Evolutionary conservation across 148 eudicot genomes (phyloP).

Genomic region (Oxyria digyna): DNA sequence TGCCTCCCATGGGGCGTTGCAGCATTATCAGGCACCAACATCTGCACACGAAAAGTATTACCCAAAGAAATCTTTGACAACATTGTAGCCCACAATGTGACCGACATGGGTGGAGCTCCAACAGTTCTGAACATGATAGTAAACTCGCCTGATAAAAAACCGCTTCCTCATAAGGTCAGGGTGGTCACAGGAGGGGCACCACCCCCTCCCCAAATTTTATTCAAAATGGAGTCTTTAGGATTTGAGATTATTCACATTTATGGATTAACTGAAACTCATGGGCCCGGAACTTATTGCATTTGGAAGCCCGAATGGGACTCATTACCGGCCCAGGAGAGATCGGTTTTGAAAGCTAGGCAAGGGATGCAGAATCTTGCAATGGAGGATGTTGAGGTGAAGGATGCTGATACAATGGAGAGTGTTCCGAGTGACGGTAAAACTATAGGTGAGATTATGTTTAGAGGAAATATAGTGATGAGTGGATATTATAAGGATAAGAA

Average conservation of each 20-base stretch:
- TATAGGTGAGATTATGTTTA: slow-evolving; percentile 51
- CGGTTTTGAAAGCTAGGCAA: slow-evolving; percentile 39
- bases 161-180: slow-evolving; percentile 36
- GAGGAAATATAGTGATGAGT: slow-evolving; percentile 69
- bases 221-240: slow-evolving; percentile 50
- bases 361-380: slow-evolving; percentile 45
- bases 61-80: slow-evolving; percentile 38
- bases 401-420: slow-evolving; percentile 41
- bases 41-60: slow-evolving; percentile 44
- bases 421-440: slow-evolving; percentile 38
- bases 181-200: slow-evolving; percentile 55
- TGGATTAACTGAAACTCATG: slow-evolving; percentile 58
- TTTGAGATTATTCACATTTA: slow-evolving; percentile 42
- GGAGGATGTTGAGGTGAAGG: slow-evolving; percentile 42
- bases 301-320: slow-evolving; percentile 73
- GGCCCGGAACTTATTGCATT: slow-evolving; percentile 45
- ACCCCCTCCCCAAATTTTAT: slow-evolving; percentile 45
- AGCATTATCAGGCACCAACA: slow-evolving; percentile 49
- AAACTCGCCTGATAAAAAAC: slow-evolving; percentile 29
- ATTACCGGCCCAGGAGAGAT: slow-evolving; percentile 27
- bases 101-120: slow-evolving; percentile 60
- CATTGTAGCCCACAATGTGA: slow-evolving; percentile 34
- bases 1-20: slow-evolving; percentile 63
- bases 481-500: slow-evolving; percentile 42
- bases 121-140: slow-evolving; percentile 65